These are phyloP conservation scores for Aspergillus unguis DNA, from an alignment of 2,329 filamentous ascomycete genomes.

Conservation along the genomic window DNA sequence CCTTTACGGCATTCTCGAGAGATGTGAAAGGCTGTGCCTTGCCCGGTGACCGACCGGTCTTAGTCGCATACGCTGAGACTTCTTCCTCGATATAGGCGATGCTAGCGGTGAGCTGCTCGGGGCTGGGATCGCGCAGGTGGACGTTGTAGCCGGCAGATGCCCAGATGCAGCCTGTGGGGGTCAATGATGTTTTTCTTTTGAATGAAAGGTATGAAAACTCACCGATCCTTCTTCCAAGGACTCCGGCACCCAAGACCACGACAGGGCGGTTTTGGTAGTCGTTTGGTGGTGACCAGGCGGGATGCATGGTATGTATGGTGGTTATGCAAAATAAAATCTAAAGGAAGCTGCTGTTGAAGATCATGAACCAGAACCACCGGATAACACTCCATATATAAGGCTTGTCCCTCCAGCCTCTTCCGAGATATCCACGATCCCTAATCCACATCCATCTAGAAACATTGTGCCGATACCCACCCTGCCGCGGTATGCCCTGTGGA, in stretches of 20 bases:
- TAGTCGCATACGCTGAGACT: slow-evolving; percentile 29
- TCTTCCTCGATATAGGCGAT: slow-evolving; percentile 36
- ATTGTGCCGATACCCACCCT: too few species aligned
- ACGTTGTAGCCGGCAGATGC: slow-evolving; percentile 33
- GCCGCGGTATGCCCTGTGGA: too few species aligned
- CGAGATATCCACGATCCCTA: too few species aligned
- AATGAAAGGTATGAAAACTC: background rate
- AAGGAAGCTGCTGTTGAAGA: too few species aligned
- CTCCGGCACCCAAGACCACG: slow-evolving; percentile 41
- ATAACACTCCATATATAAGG: too few species aligned
- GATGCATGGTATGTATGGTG: slow-evolving; percentile 13
- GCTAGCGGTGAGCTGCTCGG: slow-evolving; percentile 28
- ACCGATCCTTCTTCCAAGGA: slow-evolving; percentile 42
- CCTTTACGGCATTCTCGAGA: background rate
- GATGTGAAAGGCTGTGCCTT: background rate
- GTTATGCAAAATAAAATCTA: too few species aligned
- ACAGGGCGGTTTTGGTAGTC: slow-evolving; percentile 38
- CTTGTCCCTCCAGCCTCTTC: too few species aligned
- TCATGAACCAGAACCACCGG: too few species aligned
- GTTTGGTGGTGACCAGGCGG: slow-evolving; percentile 23
- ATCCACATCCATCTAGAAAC: too few species aligned
- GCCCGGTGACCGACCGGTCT: slow-evolving; percentile 14
- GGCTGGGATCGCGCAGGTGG: slow-evolving; percentile 29
- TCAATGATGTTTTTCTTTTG: background rate
- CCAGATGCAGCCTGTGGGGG: slow-evolving; percentile 27